Conservation (phyloP, 176 grass and related monocot species). For the Aechmea fasciata region DNA sequence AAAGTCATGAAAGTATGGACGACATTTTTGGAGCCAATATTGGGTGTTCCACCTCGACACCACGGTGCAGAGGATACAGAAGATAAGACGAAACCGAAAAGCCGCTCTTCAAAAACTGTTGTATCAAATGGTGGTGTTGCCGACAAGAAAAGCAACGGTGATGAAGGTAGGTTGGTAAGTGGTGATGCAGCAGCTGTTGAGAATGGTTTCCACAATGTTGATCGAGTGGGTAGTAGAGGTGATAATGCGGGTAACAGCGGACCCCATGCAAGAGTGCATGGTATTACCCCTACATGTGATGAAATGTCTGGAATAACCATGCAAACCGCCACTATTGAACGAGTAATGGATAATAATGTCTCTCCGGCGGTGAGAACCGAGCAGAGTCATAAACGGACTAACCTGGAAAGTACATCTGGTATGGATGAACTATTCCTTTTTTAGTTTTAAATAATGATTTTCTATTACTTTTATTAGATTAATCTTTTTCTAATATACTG, state of each 20-base stretch:
- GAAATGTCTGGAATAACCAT: slow-evolving; percentile 30
- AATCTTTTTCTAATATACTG: background rate
- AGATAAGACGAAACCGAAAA: slow-evolving; percentile 51
- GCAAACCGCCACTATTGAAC: slow-evolving; percentile 31
- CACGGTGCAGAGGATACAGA: slow-evolving; percentile 39
- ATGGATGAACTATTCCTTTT: background rate
- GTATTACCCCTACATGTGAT: slow-evolving; percentile 24
- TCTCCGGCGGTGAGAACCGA: slow-evolving; percentile 30
- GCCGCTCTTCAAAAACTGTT: slow-evolving; percentile 42
- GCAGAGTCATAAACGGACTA: slow-evolving; percentile 25
- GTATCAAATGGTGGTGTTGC: slow-evolving; percentile 22
- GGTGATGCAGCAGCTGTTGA: slow-evolving; percentile 34
- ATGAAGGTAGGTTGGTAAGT: slow-evolving; percentile 43
- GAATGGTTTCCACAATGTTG: slow-evolving; percentile 50
- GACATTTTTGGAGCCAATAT: slow-evolving; percentile 74
- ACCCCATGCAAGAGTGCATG: slow-evolving; percentile 49
- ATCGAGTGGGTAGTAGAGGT: slow-evolving; percentile 24
- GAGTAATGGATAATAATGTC: slow-evolving; percentile 25
- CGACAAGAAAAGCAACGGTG: slow-evolving; percentile 37
- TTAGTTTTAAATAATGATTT: background rate
- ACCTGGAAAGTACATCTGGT: slow-evolving; percentile 39
- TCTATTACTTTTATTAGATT: background rate
- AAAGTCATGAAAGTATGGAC: slow-evolving; percentile 93
- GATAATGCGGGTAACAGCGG: slow-evolving; percentile 32
- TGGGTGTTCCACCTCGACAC: slow-evolving; percentile 50